Percentiles rank a stretch among this genome's conserved stretches.
These are phyloP conservation scores for Trichoderma koningiopsis DNA, from an alignment of 2,329 filamentous ascomycete genomes.

Conservation along the genomic window DNA sequence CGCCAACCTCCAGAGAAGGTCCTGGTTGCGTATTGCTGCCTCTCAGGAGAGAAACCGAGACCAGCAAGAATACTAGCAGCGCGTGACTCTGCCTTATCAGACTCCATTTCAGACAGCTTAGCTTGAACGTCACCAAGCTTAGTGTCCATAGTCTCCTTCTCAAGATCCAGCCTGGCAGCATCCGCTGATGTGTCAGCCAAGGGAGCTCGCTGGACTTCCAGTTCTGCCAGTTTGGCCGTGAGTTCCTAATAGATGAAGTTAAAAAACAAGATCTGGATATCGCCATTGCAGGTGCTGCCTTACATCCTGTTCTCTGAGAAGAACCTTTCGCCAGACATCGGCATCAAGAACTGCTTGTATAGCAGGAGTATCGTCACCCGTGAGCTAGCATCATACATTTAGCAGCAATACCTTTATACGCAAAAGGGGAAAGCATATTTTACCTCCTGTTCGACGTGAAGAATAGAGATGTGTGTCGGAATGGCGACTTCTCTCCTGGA, in stretches of 20 bases:
- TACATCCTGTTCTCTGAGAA: constrained; percentile 84
- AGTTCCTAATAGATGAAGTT: constrained; percentile 61
- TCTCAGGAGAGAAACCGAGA: constrained; percentile 91
- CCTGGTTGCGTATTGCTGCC: constrained; percentile 90
- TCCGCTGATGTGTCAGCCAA: constrained; percentile 92
- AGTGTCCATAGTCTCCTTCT: constrained; percentile 86
- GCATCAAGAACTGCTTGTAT: constrained; percentile 94
- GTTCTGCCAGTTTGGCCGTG: constrained; percentile 68
- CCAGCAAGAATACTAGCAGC: constrained; percentile 95
- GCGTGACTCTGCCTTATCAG: constrained; percentile 93
- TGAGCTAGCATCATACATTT: constrained; percentile 60
- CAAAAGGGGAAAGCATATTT: constrained; percentile 29
- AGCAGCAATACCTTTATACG: neutral
- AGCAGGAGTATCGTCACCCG: constrained; percentile 91
- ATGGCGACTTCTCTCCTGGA: constrained; percentile 92
- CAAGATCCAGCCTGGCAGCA: constrained; percentile 79
- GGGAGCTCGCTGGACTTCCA: constrained; percentile 75
- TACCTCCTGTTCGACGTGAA: constrained; percentile 98
- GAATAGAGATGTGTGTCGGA: constrained; percentile 96
- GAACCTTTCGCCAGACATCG: constrained; percentile 96
- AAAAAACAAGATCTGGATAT: neutral
- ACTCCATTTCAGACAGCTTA: constrained; percentile 98
- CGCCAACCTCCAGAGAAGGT: constrained; percentile 99
- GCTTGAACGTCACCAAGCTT: constrained; percentile 88
- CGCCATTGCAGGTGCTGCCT: constrained; percentile 36